Base-by-base conservation (phyloP, 2,329 filamentous ascomycete genomes). In the Penicillium sp. region DNA sequence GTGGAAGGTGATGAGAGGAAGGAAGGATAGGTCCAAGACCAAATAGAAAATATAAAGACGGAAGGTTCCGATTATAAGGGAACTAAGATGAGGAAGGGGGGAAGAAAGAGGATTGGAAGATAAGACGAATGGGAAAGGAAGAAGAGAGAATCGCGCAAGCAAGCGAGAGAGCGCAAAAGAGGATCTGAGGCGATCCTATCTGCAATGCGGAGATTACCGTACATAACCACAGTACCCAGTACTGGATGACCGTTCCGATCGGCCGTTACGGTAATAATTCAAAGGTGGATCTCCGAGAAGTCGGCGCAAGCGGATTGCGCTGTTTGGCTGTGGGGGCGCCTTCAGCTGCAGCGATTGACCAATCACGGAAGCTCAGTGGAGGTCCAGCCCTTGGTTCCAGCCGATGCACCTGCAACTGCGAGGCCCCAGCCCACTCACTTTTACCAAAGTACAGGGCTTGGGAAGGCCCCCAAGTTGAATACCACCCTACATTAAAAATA, bases 141-240 rank as follows among this genome's bases (percentile, higher is more conserved):
- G 50, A 56, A 58, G 57, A 57, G 59, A 54, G 59, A 57, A 26
- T 37, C 35, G 31, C 14, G 51, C 26, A 55, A 56, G 51, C 47
- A 55, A 52, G 48, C 16, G 35, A 41, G 39, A 21, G 37, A 53
- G 56, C 47, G 56, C 55, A 57, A 56, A 57, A 61, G 62, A 56
- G 39, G 60, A 65, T 63, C 59, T 59, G 58, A 65, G 59, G 63
- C 55, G 61, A 65, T 67, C 62, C 55, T 52, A 66, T 64, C 55
- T 55, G 62, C 58, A 64, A 65, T 68, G 64, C 64, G 65, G 63
- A 67, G 59, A 57, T 51, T 60, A 66, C 63, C 14, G 21, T 58
- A 57, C 50, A 53, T 50, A 44, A 66, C 64, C 11, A 31, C 21
- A 39, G 49, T 53, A 59, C 57, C 16, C n/a, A 19, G n/a, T 31